These are phyloP conservation scores for Claviceps pazoutovae DNA, from an alignment of 2,329 filamentous ascomycete species.

Conservation along the genomic window DNA sequence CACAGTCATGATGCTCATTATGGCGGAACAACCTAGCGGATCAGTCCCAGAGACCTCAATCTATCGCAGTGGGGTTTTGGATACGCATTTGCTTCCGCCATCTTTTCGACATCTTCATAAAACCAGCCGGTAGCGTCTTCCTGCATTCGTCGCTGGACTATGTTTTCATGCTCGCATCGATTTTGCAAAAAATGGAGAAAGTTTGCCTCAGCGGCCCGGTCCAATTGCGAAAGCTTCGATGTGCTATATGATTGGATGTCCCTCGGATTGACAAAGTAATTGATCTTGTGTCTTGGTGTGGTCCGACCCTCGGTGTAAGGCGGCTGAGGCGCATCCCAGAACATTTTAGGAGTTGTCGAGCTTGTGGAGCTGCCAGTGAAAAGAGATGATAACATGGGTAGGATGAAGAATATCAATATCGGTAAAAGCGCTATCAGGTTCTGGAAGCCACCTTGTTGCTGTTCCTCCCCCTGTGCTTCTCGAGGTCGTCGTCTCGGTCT, in stretches of 20 bases:
- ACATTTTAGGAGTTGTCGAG: constrained; percentile 51
- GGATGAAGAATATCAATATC: constrained; percentile 76
- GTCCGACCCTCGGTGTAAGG: constrained; percentile 63
- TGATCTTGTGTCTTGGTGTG: constrained; percentile 55
- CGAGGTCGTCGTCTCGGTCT: constrained; percentile 64
- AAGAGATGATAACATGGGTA: constrained; percentile 69
- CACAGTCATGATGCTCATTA: not conserved
- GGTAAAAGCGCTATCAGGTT: constrained; percentile 67
- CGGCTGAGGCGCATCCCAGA: constrained; percentile 56
- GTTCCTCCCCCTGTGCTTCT: constrained; percentile 40
- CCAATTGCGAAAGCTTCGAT: constrained; percentile 59
- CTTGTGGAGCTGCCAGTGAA: constrained; percentile 40
- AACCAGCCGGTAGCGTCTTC: constrained; percentile 83
- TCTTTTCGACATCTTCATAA: constrained; percentile 63
- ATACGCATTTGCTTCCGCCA: constrained; percentile 50
- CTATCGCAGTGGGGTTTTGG: constrained; percentile 39
- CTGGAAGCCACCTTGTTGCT: constrained; percentile 37
- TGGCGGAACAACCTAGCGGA: constrained; percentile 9
- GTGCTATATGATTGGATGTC: constrained; percentile 60
- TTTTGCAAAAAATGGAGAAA: constrained; percentile 54
- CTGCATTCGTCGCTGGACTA: constrained; percentile 49
- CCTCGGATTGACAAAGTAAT: constrained; percentile 72
- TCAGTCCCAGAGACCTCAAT: constrained; percentile 27
- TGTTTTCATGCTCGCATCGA: constrained; percentile 62
- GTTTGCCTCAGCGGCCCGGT: constrained; percentile 60